Percentiles rank a stretch among this genome's conserved stretches.
Evolutionary conservation across 2,329 filamentous ascomycete species (phyloP).

Genomic region (Calonectria hongkongensis): DNA sequence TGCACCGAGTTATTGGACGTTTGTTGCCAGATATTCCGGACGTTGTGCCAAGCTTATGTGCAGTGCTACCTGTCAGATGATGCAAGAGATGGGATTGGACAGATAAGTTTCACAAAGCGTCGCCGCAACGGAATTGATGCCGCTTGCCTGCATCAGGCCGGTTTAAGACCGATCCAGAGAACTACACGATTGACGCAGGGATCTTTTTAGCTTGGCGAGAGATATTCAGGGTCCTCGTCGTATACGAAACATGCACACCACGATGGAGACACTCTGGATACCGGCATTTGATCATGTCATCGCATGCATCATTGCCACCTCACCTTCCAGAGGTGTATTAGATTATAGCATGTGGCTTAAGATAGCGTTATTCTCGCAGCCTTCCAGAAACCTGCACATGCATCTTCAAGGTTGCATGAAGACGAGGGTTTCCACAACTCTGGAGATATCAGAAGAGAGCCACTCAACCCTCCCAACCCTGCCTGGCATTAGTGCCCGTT

Average conservation of each 20-base stretch:
- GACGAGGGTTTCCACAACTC: slow-evolving; percentile 32
- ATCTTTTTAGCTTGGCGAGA: slow-evolving; percentile 27
- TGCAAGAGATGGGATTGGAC: slow-evolving; percentile 30
- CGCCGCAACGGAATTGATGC: slow-evolving; percentile 20
- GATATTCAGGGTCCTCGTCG: slow-evolving; percentile 26
- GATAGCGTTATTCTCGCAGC: slow-evolving; percentile 37
- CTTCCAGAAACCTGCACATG: slow-evolving; percentile 40
- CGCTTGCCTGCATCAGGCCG: slow-evolving; percentile 14
- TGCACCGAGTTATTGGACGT: not conserved
- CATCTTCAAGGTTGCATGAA: slow-evolving; percentile 36
- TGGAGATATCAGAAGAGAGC: slow-evolving; percentile 29
- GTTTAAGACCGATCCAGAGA: slow-evolving; percentile 26
- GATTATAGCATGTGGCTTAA: slow-evolving; percentile 21
- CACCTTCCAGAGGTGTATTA: slow-evolving; percentile 27
- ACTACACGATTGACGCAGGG: slow-evolving; percentile 33
- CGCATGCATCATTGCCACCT: slow-evolving; percentile 37
- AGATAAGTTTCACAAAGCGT: slow-evolving; percentile 27
- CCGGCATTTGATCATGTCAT: slow-evolving; percentile 32
- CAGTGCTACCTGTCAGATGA: slow-evolving; percentile 10
- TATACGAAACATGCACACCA: slow-evolving; percentile 9
- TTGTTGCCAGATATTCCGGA: not conserved
- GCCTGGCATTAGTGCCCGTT: slow-evolving; percentile 19
- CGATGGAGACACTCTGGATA: slow-evolving; percentile 24
- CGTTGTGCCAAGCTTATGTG: slow-evolving; percentile 32
- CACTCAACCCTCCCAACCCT: slow-evolving; percentile 18